Evolutionary conservation across 1,284 basidiomycete genomes (phyloP).

Genomic region (Vanrija sp.): DNA sequence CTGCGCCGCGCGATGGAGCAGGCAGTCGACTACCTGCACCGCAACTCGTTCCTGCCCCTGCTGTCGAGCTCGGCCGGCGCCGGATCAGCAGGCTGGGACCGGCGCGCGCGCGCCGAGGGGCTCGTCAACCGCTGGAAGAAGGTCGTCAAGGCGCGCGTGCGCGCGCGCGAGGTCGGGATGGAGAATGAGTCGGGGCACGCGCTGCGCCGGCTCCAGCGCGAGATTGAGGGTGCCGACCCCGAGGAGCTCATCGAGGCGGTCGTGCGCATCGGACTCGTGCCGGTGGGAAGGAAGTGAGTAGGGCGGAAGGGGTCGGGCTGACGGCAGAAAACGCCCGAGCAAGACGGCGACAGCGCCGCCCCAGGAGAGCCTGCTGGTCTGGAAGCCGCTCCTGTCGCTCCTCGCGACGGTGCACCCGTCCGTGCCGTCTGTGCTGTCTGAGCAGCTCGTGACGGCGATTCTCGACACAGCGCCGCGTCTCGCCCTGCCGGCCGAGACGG

Average conservation of each 20-base stretch:
- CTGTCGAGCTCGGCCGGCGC: constrained; percentile 57
- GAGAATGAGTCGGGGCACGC: constrained; percentile 56
- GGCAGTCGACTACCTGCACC: constrained; percentile 59
- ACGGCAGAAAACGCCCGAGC: constrained; percentile 10
- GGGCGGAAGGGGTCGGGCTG: background rate
- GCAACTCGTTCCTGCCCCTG: constrained; percentile 67
- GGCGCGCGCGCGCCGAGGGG: constrained; percentile 53
- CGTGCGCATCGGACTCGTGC: constrained; percentile 69
- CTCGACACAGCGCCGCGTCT: constrained; percentile 11
- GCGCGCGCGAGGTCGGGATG: constrained; percentile 68
- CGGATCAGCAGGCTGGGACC: constrained; percentile 38
- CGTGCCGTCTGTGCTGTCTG: background rate
- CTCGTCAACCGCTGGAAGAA: constrained; percentile 42
- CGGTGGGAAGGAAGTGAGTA: constrained; percentile 69
- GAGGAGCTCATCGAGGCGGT: constrained; percentile 63
- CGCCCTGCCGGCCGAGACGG: background rate
- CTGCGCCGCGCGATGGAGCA: constrained; percentile 71
- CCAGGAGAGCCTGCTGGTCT: constrained; percentile 33
- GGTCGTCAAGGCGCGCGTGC: constrained; percentile 39
- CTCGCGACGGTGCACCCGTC: background rate
- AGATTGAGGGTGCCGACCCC: constrained; percentile 53
- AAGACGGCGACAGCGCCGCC: constrained; percentile 23
- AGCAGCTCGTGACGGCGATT: constrained; percentile 6
- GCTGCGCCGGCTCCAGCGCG: constrained; percentile 35
- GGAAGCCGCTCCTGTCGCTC: constrained; percentile 20